Evolutionary conservation across 1,284 basidiomycete species (phyloP).

Genomic region (Ganoderma boninense): DNA sequence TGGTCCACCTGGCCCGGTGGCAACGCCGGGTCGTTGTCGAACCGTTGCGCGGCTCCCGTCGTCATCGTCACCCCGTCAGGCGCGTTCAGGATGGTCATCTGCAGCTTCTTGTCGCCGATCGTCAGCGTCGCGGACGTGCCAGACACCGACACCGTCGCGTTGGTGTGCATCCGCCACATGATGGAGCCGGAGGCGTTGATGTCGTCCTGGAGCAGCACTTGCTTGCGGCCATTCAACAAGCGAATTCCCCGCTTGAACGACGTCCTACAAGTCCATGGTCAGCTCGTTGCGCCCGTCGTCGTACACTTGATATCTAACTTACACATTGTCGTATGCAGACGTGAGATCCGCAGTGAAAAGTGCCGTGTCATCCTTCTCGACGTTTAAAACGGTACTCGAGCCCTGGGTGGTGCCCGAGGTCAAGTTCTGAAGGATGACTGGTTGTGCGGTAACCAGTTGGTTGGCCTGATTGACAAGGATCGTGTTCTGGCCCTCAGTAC

Average conservation of each 20-base stretch:
- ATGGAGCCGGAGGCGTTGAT: slow-evolving; percentile 67
- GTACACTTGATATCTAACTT: slow-evolving; percentile 42
- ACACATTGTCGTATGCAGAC: slow-evolving; percentile 82
- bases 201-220: slow-evolving; percentile 94
- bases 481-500: slow-evolving; percentile 97
- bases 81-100: slow-evolving; percentile 62
- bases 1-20: slow-evolving; percentile 69
- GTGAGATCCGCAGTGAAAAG: slow-evolving; percentile 87
- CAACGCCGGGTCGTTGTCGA: slow-evolving; percentile 68
- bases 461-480: slow-evolving; percentile 83
- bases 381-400: slow-evolving; percentile 74
- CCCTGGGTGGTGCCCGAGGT: slow-evolving; percentile 79
- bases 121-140: slow-evolving; percentile 72
- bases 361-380: slow-evolving; percentile 79
- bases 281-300: not conserved
- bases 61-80: slow-evolving; percentile 67
- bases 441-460: slow-evolving; percentile 82
- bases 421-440: slow-evolving; percentile 61
- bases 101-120: slow-evolving; percentile 64
- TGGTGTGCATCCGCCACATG: slow-evolving; percentile 97
- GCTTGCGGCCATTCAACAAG: slow-evolving; percentile 85
- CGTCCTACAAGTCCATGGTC: slow-evolving; percentile 46
- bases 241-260: slow-evolving; percentile 90
- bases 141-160: slow-evolving; percentile 66
- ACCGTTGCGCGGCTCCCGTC: slow-evolving; percentile 57